A percentile compares a stretch with the other conserved stretches of the same genome.
Conservation (phyloP, 1,284 basidiomycete species). For the Pascua sp. region DNA sequence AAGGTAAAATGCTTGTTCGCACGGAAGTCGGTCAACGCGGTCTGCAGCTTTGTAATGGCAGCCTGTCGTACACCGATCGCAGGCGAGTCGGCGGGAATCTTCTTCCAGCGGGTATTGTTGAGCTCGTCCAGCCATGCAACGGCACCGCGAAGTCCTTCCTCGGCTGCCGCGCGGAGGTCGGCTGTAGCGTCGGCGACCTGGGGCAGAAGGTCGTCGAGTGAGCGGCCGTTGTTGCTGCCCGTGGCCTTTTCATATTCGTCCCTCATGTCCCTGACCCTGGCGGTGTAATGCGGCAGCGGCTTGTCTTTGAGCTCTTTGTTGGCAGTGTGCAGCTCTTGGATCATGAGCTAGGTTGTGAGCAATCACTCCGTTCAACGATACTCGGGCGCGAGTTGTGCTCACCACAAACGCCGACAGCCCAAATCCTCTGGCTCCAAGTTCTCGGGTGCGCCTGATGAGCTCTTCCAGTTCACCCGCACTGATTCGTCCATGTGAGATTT, state of each 20-base stretch:
- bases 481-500: slow-evolving; percentile 50
- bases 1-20: slow-evolving; percentile 51
- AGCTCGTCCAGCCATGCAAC: slow-evolving; percentile 51
- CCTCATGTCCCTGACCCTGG: slow-evolving; percentile 2
- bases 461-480: slow-evolving; percentile 45
- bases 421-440: slow-evolving; percentile 33
- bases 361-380: not conserved
- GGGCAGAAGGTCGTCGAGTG: slow-evolving; percentile 53
- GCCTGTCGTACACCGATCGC: slow-evolving; percentile 47
- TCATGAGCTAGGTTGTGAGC: slow-evolving; percentile 21
- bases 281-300: slow-evolving; percentile 12
- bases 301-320: slow-evolving; percentile 7
- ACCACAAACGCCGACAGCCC: slow-evolving; percentile 39
- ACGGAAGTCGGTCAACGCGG: slow-evolving; percentile 52
- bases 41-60: slow-evolving; percentile 46
- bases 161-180: slow-evolving; percentile 51
- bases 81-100: slow-evolving; percentile 21
- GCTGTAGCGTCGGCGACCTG: slow-evolving; percentile 53
- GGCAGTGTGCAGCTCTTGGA: slow-evolving; percentile 31
- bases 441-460: slow-evolving; percentile 39
- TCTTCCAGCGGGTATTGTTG: slow-evolving; percentile 56
- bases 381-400: slow-evolving; percentile 4
- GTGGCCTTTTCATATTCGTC: slow-evolving; percentile 12
- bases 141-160: slow-evolving; percentile 46
- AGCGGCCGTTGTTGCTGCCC: not conserved